Evolutionary conservation across 2,329 filamentous ascomycete genomes (phyloP).

Genomic region (Ceratocystis colombiana): DNA sequence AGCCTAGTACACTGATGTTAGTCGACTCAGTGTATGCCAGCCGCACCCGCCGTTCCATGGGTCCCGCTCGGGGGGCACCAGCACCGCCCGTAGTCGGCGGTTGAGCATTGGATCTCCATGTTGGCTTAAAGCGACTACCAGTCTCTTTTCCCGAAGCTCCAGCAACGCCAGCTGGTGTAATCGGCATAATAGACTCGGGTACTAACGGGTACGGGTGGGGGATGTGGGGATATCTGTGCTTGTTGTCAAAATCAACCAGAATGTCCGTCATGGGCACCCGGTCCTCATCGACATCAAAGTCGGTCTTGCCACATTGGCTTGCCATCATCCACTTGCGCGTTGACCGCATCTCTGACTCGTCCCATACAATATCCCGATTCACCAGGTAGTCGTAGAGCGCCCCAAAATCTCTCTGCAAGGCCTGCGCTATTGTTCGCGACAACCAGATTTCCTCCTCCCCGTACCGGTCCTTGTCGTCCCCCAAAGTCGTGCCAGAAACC

Average conservation of each 20-base stretch:
- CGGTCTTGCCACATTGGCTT: slow-evolving; percentile 37
- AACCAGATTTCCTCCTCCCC: slow-evolving; percentile 48
- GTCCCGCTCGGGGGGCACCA: slow-evolving; percentile 28
- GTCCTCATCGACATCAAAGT: slow-evolving; percentile 41
- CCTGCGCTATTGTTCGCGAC: slow-evolving; percentile 46
- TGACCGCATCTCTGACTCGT: slow-evolving; percentile 49
- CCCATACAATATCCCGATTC: slow-evolving; percentile 56
- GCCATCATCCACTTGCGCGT: slow-evolving; percentile 57
- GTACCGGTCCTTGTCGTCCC: background rate
- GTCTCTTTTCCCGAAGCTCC: slow-evolving; percentile 8
- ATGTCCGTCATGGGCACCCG: slow-evolving; percentile 58
- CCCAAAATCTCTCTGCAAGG: slow-evolving; percentile 56
- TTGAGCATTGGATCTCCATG: slow-evolving; percentile 29
- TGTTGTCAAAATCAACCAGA: slow-evolving; percentile 55
- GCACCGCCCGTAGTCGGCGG: background rate
- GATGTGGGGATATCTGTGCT: slow-evolving; percentile 53
- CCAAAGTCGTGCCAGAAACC: background rate
- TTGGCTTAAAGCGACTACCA: slow-evolving; percentile 15
- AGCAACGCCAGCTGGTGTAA: background rate
- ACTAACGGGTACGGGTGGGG: slow-evolving; percentile 57
- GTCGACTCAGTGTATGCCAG: slow-evolving; percentile 51
- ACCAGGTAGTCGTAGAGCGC: slow-evolving; percentile 62
- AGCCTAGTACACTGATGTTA: slow-evolving; percentile 48
- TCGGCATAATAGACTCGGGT: slow-evolving; percentile 41
- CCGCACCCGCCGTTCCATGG: slow-evolving; percentile 43